Conservation (phyloP, 169 alveolate genomes). For the Plasmodium falciparum region DNA sequence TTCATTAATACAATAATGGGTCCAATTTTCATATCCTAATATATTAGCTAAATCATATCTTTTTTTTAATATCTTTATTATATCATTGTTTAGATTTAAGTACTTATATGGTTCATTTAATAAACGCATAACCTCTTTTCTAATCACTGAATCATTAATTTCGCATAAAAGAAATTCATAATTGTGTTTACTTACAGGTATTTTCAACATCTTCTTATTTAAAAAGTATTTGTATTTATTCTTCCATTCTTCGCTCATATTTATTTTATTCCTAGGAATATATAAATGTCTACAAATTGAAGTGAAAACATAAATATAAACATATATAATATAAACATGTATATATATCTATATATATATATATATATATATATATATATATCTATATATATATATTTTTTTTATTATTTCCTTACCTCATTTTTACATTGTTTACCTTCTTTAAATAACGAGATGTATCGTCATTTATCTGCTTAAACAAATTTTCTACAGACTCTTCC, state of each 20-base stretch:
- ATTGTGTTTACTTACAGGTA: conserved; percentile 69
- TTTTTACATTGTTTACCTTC: conserved; percentile 32
- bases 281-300: conserved; percentile 14
- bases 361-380: too few species aligned
- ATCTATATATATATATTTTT: too few species aligned
- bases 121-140: conserved; percentile 36
- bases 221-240: conserved; percentile 36
- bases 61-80: conserved; percentile 66
- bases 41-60: conserved; percentile 61
- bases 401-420: conserved; percentile 8
- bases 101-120: conserved; percentile 51
- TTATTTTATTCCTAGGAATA: conserved; percentile 50
- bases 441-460: conserved; percentile 27
- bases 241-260: conserved; percentile 56
- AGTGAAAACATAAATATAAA: not conserved
- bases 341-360: too few species aligned
- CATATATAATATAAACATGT: too few species aligned
- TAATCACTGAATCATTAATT: conserved; percentile 7
- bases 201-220: conserved; percentile 39
- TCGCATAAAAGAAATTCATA: conserved; percentile 47
- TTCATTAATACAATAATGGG: conserved; percentile 35
- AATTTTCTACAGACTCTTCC: conserved; percentile 20
- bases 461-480: conserved; percentile 10
- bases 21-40: conserved; percentile 61
- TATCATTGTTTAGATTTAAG: conserved; percentile 24